These are phyloP conservation scores for Astragalus glycyphyllos DNA, from an alignment of 306 rosid genomes.

Conservation along the genomic window DNA sequence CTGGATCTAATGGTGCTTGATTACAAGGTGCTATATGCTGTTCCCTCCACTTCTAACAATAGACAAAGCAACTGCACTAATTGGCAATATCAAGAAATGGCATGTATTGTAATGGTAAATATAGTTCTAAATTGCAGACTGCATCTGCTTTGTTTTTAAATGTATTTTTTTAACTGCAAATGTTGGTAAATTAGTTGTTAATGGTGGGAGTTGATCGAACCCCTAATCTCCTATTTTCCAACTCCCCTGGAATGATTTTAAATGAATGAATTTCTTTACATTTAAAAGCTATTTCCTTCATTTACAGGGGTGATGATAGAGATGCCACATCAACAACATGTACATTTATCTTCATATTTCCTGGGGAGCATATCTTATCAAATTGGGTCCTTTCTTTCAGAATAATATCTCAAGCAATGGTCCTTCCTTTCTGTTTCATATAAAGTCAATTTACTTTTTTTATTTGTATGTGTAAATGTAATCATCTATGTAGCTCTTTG, in stretches of 20 bases:
- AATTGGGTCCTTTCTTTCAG: conserved; percentile 31
- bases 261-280: conserved; percentile 12
- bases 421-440: background rate
- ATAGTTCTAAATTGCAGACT: no score
- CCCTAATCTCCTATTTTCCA: no score
- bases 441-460: conserved; percentile 32
- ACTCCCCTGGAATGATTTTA: background rate
- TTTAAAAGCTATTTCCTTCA: background rate
- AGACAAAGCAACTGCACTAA: conserved; percentile 39
- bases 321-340: background rate
- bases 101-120: background rate
- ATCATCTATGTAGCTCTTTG: background rate
- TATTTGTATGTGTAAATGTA: no score
- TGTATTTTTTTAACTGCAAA: background rate
- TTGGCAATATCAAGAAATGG: conserved; percentile 29
- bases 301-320: background rate
- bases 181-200: no score
- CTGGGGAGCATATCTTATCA: conserved; percentile 5
- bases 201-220: no score
- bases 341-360: conserved; percentile 25
- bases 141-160: background rate
- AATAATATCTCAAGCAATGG: background rate
- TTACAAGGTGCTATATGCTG: conserved; percentile 22
- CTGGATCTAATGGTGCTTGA: conserved; percentile 43
- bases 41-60: background rate